These are phyloP conservation scores for Quercus tomentella DNA, from an alignment of 331 rosid genomes.

Conservation along the genomic window DNA sequence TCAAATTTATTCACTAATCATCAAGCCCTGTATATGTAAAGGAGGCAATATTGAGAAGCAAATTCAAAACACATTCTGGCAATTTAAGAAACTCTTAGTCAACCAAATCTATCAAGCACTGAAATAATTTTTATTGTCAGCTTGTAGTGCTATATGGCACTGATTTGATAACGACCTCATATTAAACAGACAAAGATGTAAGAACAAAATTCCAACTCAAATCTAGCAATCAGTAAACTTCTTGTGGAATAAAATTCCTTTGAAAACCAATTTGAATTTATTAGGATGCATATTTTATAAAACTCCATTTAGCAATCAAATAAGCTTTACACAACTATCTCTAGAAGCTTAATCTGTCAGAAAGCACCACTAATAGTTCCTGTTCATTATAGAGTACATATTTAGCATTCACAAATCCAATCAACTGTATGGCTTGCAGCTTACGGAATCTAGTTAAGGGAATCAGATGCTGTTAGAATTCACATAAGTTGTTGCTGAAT, in stretches of 20 bases:
- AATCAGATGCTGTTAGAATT: too few relatives aligned
- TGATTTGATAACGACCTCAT: background rate
- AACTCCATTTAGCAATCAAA: background rate
- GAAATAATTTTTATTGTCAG: background rate
- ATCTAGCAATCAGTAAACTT: background rate
- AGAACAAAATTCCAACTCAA: background rate
- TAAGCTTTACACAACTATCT: background rate
- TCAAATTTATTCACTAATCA: background rate
- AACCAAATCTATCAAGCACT: background rate
- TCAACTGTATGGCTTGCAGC: too few relatives aligned
- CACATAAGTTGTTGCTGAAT: too few relatives aligned
- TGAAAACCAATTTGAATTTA: background rate
- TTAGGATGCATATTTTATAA: background rate
- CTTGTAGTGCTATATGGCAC: background rate
- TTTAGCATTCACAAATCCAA: too few relatives aligned
- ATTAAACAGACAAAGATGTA: background rate
- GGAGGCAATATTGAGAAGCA: background rate
- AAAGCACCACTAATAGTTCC: too few relatives aligned
- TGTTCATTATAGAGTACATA: too few relatives aligned
- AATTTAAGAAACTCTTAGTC: background rate
- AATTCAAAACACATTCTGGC: background rate
- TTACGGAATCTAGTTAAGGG: too few relatives aligned
- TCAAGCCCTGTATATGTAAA: background rate
- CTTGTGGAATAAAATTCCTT: background rate
- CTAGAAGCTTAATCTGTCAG: background rate